A percentile compares a stretch with the other conserved stretches of the same genome.
phyloP scores from a whole-genome alignment of 768 basidiomycete species.

The Lanmaoa pseudosensibilis region DNA sequence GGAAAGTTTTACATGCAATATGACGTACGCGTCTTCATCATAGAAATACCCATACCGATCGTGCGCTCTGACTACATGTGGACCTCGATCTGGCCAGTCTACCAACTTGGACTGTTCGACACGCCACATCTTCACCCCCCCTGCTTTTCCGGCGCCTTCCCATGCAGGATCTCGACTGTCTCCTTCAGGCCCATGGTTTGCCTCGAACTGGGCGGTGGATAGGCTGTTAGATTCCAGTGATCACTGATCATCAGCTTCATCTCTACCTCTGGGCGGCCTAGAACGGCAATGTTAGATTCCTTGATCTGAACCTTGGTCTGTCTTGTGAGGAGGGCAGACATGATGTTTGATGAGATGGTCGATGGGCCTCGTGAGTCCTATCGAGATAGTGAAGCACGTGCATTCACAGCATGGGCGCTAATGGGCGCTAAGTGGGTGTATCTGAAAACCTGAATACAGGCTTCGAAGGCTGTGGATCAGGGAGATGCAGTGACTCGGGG shows the following conservation, averaged over 20 bases:
- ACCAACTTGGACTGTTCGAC: slow-evolving; percentile 57
- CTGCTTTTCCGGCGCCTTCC: slow-evolving; percentile 43
- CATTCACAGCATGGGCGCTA: slow-evolving; percentile 11
- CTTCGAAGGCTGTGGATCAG: not conserved
- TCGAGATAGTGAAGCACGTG: slow-evolving; percentile 17
- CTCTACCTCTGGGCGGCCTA: slow-evolving; percentile 57
- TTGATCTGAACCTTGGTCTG: slow-evolving; percentile 46
- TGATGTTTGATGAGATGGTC: slow-evolving; percentile 1
- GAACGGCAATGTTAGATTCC: slow-evolving; percentile 61
- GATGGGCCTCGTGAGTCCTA: not conserved
- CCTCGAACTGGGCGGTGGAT: slow-evolving; percentile 36
- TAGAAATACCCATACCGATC: slow-evolving; percentile 57
- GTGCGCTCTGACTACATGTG: not conserved
- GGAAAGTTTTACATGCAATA: slow-evolving; percentile 50
- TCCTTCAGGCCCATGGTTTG: slow-evolving; percentile 49
- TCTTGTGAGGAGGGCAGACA: slow-evolving; percentile 9
- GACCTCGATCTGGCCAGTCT: slow-evolving; percentile 11
- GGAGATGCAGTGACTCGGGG: not conserved
- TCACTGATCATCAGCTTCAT: not conserved
- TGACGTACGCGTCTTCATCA: slow-evolving; percentile 64
- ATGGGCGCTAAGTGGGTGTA: not conserved
- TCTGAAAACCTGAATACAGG: not conserved
- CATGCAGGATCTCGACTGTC: slow-evolving; percentile 49
- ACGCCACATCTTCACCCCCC: slow-evolving; percentile 56
- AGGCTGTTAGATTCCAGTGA: not conserved